phyloP scores from a whole-genome alignment of 2,329 filamentous ascomycete species.

The Tympanopsis confertula region DNA sequence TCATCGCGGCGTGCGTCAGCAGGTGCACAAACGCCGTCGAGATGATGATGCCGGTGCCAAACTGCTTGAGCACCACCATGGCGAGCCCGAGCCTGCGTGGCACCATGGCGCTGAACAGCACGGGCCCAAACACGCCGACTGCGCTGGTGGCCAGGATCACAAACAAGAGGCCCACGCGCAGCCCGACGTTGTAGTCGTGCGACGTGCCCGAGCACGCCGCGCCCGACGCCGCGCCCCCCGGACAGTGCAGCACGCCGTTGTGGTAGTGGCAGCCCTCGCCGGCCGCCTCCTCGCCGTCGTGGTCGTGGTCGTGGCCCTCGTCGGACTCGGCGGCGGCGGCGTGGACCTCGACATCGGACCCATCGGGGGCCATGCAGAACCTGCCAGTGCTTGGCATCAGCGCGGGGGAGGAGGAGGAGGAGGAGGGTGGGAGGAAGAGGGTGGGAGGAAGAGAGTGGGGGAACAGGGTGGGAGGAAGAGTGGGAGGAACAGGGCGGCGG shows the following conservation, averaged over 20 bases:
- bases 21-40: conserved; percentile 62
- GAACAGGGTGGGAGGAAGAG: conserved; percentile 2
- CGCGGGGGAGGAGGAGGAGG: conserved; percentile 2
- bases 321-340: conserved; percentile 17
- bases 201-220: conserved; percentile 12
- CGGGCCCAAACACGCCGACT: conserved; percentile 56
- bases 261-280: conserved; percentile 60
- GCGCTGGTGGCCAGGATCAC: conserved; percentile 58
- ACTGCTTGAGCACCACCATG: conserved; percentile 59
- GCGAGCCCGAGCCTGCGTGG: conserved; percentile 25
- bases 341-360: conserved; percentile 47
- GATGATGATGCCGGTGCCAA: conserved; percentile 63
- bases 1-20: conserved; percentile 55
- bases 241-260: conserved; percentile 39
- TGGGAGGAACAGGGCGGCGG: conserved; percentile 1
- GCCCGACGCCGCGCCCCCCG: conserved; percentile 23
- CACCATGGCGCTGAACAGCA: conserved; percentile 33
- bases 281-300: conserved; percentile 9
- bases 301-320: conserved; percentile 6
- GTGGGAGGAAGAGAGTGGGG: neutral
- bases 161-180: conserved; percentile 63
- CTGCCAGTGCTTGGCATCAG: conserved; percentile 20
- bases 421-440: neutral
- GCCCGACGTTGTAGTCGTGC: conserved; percentile 53
- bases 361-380: conserved; percentile 47